Base-by-base conservation (phyloP, 2,329 filamentous ascomycete species). In the Ophiostoma quercus region DNA sequence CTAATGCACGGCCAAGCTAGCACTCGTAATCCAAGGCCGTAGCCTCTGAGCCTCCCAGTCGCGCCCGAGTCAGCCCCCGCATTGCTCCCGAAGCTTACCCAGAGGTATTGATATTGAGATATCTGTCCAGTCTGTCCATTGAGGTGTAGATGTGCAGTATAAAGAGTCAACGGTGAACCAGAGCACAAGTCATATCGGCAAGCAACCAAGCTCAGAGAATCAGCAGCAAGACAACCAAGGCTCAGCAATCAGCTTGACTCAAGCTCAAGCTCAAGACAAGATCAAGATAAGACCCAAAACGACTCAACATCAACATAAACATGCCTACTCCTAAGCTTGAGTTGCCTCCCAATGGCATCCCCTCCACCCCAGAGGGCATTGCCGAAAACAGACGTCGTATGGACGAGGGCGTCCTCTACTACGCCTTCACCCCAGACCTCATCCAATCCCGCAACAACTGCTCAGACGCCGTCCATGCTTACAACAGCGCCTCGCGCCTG, bases 351-450 rank as follows among this genome's bases (percentile, higher is more conserved):
- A 68, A 67, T 22, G 68, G 68, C 6, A 68, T 66, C 32, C 69
- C 75, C 34, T 74, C 57, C 29, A 67, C 63, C 1, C 37, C 68
- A n/a, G 66, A 85, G 41, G 78, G 83, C 67, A 77, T 78, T 7
- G 78, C 75, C 57, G 84, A 85, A 66, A 87, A 87, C 76, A 77
- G 80, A 51, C 78, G 79, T 57, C 82, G 82, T 34, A 92, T 92
- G 88, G 78, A 80, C 66, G 81, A 83, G 16, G 90, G 90, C 67
- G 88, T 94, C 77, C 83, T 94, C 12, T 94, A 92, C 78, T 85
- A 88, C 74, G 87, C 90, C 60, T 94, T 94, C 76, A 86, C 86
- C 0, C 89, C 91, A 0, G 85, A 90, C 43, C 80, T 95, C 3
- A 79, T 85, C 1, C 86, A 84, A 0, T 88, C 84, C 54, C 85